Percentiles rank a stretch among this genome's conserved stretches.
Evolutionary conservation across 306 rosid species (phyloP).

Genomic region (Betula pendula): DNA sequence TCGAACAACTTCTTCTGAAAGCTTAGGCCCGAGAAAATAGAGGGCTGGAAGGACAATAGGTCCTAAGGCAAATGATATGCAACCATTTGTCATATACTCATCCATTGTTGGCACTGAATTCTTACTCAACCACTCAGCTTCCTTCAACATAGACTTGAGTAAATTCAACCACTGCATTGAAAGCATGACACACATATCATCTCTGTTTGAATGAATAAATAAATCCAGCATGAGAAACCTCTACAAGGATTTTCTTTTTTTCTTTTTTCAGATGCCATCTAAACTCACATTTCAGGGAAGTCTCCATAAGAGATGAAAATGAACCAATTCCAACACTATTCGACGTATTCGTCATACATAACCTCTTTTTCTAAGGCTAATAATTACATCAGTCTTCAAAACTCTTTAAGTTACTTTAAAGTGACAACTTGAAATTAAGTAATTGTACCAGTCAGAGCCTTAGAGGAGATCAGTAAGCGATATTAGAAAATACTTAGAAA

Average conservation of each 20-base stretch:
- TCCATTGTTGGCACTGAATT: slow-evolving; percentile 57
- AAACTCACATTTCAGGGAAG: too few relatives aligned
- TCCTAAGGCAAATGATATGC: slow-evolving; percentile 67
- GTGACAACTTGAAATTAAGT: too few relatives aligned
- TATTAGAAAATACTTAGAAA: neutral
- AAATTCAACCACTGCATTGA: slow-evolving; percentile 69
- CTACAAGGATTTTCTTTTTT: too few relatives aligned
- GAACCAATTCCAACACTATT: too few relatives aligned
- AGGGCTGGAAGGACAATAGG: slow-evolving; percentile 79
- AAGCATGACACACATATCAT: slow-evolving; percentile 17
- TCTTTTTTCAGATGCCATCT: too few relatives aligned
- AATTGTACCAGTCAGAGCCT: too few relatives aligned
- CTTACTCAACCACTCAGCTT: slow-evolving; percentile 64
- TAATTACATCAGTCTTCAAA: too few relatives aligned
- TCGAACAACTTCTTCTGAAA: slow-evolving; percentile 41
- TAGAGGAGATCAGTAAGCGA: too few relatives aligned
- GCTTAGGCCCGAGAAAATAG: slow-evolving; percentile 74
- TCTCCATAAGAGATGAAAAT: too few relatives aligned
- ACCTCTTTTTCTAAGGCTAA: too few relatives aligned
- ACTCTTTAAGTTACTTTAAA: too few relatives aligned
- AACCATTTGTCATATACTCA: slow-evolving; percentile 73
- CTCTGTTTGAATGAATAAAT: neutral
- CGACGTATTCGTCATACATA: too few relatives aligned
- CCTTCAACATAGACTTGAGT: slow-evolving; percentile 65
- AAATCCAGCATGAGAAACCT: neutral